Conservation (phyloP, 1,284 basidiomycete species). For the Rhizoctonia solani region DNA sequence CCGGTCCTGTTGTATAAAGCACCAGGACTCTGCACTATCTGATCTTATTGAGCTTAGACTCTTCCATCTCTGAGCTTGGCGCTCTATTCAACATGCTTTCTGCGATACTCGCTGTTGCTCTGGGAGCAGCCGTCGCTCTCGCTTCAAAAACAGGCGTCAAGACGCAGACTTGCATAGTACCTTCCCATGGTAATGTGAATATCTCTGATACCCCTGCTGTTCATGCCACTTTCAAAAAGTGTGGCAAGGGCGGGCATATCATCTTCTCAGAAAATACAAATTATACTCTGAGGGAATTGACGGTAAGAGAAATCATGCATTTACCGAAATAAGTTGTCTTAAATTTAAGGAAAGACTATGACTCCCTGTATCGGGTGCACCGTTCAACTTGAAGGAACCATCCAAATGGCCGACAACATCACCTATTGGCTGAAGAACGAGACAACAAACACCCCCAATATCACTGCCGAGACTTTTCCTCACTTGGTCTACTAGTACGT, state of each 20-base stretch:
- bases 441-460: constrained; percentile 12
- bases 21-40: too few relatives aligned
- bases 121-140: too few relatives aligned
- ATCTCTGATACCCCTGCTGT: constrained; percentile 33
- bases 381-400: constrained; percentile 32
- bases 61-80: too few relatives aligned
- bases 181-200: constrained; percentile 25
- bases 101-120: too few relatives aligned
- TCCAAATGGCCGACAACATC: constrained; percentile 32
- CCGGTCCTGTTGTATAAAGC: too few relatives aligned
- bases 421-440: constrained; percentile 29
- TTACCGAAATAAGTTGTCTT: neutral
- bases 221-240: constrained; percentile 30
- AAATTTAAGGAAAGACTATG: constrained; percentile 9
- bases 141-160: too few relatives aligned
- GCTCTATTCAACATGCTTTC: too few relatives aligned
- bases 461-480: constrained; percentile 28
- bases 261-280: constrained; percentile 28
- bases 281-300: constrained; percentile 33
- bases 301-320: neutral
- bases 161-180: constrained; percentile 26
- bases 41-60: too few relatives aligned
- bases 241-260: constrained; percentile 33
- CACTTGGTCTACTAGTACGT: constrained; percentile 31
- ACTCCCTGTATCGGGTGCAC: constrained; percentile 30